Percentiles rank a stretch among this genome's conserved stretches.
Evolutionary conservation across 2,329 filamentous ascomycete genomes (phyloP).

Genomic region (Nemania sp.): DNA sequence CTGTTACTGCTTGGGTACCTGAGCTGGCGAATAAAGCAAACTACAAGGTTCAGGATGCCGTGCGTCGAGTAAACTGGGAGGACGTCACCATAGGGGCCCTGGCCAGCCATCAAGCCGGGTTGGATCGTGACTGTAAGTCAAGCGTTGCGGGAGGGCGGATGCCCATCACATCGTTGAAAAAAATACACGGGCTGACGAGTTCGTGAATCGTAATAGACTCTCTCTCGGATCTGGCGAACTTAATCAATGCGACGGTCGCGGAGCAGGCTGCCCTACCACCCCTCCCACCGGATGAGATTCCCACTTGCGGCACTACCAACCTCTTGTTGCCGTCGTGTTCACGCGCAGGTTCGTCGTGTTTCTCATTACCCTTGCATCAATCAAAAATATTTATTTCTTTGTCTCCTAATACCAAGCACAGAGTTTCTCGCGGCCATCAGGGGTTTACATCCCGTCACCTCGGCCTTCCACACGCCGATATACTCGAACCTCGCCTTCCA

Average conservation of each 20-base stretch:
- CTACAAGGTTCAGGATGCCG: neutral
- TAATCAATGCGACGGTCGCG: neutral
- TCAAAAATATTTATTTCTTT: neutral
- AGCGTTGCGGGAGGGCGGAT: neutral
- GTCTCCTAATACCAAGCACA: neutral
- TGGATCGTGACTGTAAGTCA: slow-evolving; percentile 2
- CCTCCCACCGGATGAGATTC: neutral
- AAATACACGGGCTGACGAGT: neutral
- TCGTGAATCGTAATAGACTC: neutral
- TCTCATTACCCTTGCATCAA: neutral
- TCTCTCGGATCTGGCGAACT: neutral
- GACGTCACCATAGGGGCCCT: slow-evolving; percentile 1
- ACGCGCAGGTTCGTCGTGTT: neutral
- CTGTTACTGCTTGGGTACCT: slow-evolving; percentile 4
- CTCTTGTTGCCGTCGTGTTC: neutral
- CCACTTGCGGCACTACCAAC: slow-evolving; percentile 2
- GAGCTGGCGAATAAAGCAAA: neutral
- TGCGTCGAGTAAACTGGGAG: neutral
- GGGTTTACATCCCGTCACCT: slow-evolving; percentile 2
- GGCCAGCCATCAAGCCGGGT: neutral
- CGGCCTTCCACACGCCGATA: neutral
- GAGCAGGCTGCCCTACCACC: neutral
- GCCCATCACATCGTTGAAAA: neutral
- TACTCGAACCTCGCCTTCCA: slow-evolving; percentile 3
- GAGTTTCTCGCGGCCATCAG: neutral